These are phyloP conservation scores for Eudorina sp. DNA, from an alignment of 139 green algal species.

Conservation along the genomic window DNA sequence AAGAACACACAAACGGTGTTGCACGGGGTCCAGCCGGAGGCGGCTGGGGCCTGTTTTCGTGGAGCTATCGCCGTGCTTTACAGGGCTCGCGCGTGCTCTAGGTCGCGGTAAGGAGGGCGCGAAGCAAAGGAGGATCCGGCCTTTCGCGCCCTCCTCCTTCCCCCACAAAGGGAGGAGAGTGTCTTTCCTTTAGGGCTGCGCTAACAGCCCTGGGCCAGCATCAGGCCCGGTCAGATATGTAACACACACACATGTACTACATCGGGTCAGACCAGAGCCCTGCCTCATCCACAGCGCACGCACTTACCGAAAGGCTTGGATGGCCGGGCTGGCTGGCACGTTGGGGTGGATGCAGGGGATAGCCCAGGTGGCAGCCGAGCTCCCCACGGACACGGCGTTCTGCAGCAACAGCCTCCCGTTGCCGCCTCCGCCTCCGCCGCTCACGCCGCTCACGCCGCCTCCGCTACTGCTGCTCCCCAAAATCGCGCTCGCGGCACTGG, in stretches of 20 bases:
- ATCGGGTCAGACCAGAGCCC: not conserved
- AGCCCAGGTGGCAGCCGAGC: slow-evolving; percentile 8
- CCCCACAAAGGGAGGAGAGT: too few relatives aligned
- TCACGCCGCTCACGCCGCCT: not conserved
- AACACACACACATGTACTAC: not conserved
- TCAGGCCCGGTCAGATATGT: not conserved
- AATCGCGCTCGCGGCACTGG: not conserved
- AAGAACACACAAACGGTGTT: too few relatives aligned
- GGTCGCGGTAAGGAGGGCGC: too few relatives aligned
- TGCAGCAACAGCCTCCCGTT: not conserved
- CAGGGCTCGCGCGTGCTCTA: too few relatives aligned
- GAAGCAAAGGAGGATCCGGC: too few relatives aligned
- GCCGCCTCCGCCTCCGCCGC: not conserved
- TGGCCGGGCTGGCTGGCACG: slow-evolving; percentile 6
- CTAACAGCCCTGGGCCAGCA: too few relatives aligned
- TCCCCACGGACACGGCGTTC: not conserved
- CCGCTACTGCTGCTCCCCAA: not conserved
- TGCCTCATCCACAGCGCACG: too few relatives aligned
- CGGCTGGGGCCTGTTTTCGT: too few relatives aligned
- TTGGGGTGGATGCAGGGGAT: slow-evolving; percentile 39
- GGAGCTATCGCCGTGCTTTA: too few relatives aligned
- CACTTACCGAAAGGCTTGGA: slow-evolving; percentile 25
- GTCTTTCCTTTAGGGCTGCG: too few relatives aligned
- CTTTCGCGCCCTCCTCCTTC: too few relatives aligned
- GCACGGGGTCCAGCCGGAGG: too few relatives aligned